A percentile compares a stretch with the other conserved stretches of the same genome.
Evolutionary conservation across 2,329 filamentous ascomycete species (phyloP).

Genomic region (Pestalotiopsis sp.): DNA sequence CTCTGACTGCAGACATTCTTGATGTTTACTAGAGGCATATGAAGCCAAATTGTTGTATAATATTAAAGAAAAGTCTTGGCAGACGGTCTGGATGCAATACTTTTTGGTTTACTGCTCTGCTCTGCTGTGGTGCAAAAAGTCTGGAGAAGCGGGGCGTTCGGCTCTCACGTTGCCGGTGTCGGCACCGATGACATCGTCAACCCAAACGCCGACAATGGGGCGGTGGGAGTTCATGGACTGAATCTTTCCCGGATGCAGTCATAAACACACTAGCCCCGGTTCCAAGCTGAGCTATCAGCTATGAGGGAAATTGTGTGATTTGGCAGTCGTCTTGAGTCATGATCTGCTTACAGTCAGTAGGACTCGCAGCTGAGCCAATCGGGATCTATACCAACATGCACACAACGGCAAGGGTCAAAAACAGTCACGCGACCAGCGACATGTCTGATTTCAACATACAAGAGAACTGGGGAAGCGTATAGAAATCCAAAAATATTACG

Average conservation of each 20-base stretch:
- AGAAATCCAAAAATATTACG: too few species aligned
- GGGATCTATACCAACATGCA: not conserved
- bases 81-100: not conserved
- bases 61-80: not conserved
- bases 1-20: conserved; percentile 24
- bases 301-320: not conserved
- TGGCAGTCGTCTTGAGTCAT: not conserved
- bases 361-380: not conserved
- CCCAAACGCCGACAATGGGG: not conserved
- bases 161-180: conserved; percentile 5
- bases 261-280: not conserved
- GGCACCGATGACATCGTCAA: conserved; percentile 10
- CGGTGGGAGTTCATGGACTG: not conserved
- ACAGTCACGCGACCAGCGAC: not conserved
- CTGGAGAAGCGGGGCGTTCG: conserved; percentile 3
- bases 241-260: not conserved
- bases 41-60: not conserved
- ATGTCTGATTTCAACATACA: not conserved
- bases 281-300: not conserved
- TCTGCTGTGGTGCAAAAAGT: not conserved
- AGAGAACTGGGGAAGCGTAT: not conserved
- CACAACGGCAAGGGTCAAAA: not conserved
- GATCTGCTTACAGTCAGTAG: not conserved
- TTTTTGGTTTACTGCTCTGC: not conserved
- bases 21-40: not conserved